Evolutionary conservation across 1,284 basidiomycete genomes (phyloP).

Genomic region (Earliella scabrosa): DNA sequence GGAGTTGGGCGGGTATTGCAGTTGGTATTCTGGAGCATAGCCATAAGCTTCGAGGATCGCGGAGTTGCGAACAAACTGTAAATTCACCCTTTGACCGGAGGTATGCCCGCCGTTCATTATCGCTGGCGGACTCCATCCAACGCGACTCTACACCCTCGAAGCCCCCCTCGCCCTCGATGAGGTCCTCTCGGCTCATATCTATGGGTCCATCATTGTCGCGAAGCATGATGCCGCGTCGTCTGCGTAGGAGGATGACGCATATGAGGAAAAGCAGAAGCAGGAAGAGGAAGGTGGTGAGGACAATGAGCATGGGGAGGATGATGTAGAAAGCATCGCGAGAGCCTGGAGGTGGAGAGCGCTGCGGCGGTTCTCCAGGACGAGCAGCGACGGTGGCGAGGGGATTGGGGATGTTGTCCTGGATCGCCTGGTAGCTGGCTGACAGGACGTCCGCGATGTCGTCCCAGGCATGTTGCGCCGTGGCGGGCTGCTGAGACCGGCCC

Average conservation of each 20-base stretch:
- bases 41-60: slow-evolving; percentile 4
- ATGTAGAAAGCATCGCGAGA: slow-evolving; percentile 68
- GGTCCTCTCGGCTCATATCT: slow-evolving; percentile 90
- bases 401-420: slow-evolving; percentile 32
- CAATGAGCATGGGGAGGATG: slow-evolving; percentile 89
- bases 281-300: slow-evolving; percentile 91
- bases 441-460: slow-evolving; percentile 21
- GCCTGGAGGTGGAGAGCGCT: slow-evolving; percentile 16
- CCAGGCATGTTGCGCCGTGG: slow-evolving; percentile 19
- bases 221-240: slow-evolving; percentile 81
- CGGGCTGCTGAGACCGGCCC: slow-evolving; percentile 21
- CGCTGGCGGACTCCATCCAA: slow-evolving; percentile 88
- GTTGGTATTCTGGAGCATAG: slow-evolving; percentile 75
- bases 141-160: slow-evolving; percentile 90
- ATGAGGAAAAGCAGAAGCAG: slow-evolving; percentile 89
- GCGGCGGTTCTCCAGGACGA: slow-evolving; percentile 35
- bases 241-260: slow-evolving; percentile 83
- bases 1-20: slow-evolving; percentile 92
- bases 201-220: slow-evolving; percentile 91
- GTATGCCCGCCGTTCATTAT: slow-evolving; percentile 75
- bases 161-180: slow-evolving; percentile 89
- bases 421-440: slow-evolving; percentile 27
- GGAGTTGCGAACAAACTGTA: slow-evolving; percentile 8
- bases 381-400: slow-evolving; percentile 15
- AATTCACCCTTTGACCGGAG: slow-evolving; percentile 84